Base-by-base conservation (phyloP, 2,329 filamentous ascomycete genomes). In the Cladophialophora chaetospira region DNA sequence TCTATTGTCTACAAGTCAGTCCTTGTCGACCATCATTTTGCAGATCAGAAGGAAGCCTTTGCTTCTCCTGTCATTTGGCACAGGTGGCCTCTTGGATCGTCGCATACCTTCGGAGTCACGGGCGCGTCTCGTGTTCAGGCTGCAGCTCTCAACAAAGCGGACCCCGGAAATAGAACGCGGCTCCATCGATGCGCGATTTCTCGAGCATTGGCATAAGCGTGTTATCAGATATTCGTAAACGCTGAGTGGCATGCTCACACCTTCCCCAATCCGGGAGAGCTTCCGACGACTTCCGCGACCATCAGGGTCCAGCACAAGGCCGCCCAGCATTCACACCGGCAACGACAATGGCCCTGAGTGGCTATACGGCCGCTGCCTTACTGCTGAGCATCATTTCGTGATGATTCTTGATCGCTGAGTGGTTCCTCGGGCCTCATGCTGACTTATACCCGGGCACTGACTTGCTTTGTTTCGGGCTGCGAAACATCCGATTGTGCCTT, bases 281-380 rank as follows among this genome's bases (percentile, higher is more conserved):
- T 50, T 60, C 57, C 57, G 57, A 49, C 33, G 48, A 46, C 51
- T 47, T 61, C 58, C 58, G 58, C 36, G 26, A 26, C 26, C n/a
- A 10, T 42, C 28, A 48, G 29, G 35, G 21, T 19, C 44, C 35
- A 49, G 23, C 36, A 29, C 11, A 21, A 45, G n/a, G 21, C 23
- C 25, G 31, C 28, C 47, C 5, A 15, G 17, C n/a, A n/a, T n/a
- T 21, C 5, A 29, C 21, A 28, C 15, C 29, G 4, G 5, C 19
- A 15, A 21, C 26, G 5, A 15, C 33, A 23, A 31, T 19, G 51
- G 40, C 50, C 49, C 15, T 35, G 40, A 19, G 19, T n/a, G 3
- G 23, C 23, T 31, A 28, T 55, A 51, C 48, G 31, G 47, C 48
- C 43, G 31, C 51, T 50, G 52, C 59, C 59, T 61, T 55, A 48